phyloP scores from a whole-genome alignment of 1,284 basidiomycete genomes.

The Pterulicium gracile region DNA sequence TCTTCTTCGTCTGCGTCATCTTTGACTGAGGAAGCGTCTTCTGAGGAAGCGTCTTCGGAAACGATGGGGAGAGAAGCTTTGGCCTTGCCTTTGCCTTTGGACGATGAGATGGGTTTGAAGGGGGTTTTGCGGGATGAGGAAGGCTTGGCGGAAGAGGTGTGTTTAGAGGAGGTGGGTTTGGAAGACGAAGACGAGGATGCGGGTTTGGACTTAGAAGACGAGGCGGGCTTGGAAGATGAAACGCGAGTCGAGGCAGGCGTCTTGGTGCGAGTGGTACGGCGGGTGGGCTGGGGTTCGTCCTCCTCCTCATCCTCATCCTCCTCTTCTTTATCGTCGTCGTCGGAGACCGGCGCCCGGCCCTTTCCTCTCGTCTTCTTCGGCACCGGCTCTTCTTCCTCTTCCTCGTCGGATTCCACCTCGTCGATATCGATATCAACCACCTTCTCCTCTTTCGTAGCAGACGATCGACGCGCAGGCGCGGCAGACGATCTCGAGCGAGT shows the following conservation, averaged over 20 bases:
- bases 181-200: constrained; percentile 9
- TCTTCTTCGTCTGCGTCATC: constrained; percentile 13
- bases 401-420: constrained; percentile 13
- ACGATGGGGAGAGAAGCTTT: constrained; percentile 8
- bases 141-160: background rate
- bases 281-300: background rate
- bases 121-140: background rate
- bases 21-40: constrained; percentile 7
- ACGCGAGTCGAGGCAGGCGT: constrained; percentile 10
- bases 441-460: no score
- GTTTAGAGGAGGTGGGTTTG: background rate
- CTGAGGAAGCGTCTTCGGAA: constrained; percentile 7
- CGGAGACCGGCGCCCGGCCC: constrained; percentile 2
- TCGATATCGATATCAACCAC: no score
- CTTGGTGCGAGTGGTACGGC: background rate
- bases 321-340: background rate
- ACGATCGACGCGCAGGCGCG: no score
- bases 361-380: constrained; percentile 5
- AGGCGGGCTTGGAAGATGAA: constrained; percentile 5
- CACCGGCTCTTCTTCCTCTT: constrained; percentile 12
- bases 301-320: background rate
- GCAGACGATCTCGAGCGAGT: no score
- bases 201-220: constrained; percentile 11
- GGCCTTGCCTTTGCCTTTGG: no score
- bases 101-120: background rate